Base-by-base conservation (phyloP, 352 stramenopile species). In the Globisporangium carolinianum region DNA sequence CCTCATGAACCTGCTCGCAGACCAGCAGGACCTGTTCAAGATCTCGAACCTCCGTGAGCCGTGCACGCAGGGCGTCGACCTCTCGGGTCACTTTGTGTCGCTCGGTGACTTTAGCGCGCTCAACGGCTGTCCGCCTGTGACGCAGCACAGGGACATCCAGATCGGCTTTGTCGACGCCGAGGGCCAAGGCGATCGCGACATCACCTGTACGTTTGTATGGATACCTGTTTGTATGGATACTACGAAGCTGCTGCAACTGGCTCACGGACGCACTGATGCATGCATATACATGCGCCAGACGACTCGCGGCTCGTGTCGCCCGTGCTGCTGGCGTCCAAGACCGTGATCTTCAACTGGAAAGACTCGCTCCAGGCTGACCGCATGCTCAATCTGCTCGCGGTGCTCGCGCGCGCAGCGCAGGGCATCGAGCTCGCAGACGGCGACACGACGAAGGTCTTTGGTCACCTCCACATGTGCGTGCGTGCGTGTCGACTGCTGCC, bases 301-400 rank as follows among this genome's bases (percentile, higher is more conserved):
- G 85, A 94, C 59, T 94, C 83, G 56, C 65, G 83, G 51, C 69
- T 94, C 24, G 83, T 94, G 58, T 93, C 85, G 32, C 85, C 85
- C 2, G 82, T 94, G 45, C 66, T 94, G 52, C 63, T 94, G n/a
- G 64, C 85, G 18, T 94, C 85, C 24, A 94, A 94, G 55, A 83
- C 83, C 0, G 85, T 94, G 42, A 67, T 94, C n/a, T 94, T 94
- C 61, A 94, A 94, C 66, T 94, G 85, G 85, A 94, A 94, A 61
- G 85, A 95, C 62, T 91, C 81, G 71, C 59, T 95, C 1, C 83
- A 95, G 50, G 77, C 82, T 1, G 85, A 95, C 35, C 82, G 85
- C 17, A 95, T 95, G 60, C 68, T 95, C 18, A 95, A 95, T 37
- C 37, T 95, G 39, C 65, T 95, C 38, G 85, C 83, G 0, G 85